Evolutionary conservation across 2,329 filamentous ascomycete species (phyloP), one percentile per base, ranked within the genome.

Genomic region (Aschersonia sp.): DNA sequence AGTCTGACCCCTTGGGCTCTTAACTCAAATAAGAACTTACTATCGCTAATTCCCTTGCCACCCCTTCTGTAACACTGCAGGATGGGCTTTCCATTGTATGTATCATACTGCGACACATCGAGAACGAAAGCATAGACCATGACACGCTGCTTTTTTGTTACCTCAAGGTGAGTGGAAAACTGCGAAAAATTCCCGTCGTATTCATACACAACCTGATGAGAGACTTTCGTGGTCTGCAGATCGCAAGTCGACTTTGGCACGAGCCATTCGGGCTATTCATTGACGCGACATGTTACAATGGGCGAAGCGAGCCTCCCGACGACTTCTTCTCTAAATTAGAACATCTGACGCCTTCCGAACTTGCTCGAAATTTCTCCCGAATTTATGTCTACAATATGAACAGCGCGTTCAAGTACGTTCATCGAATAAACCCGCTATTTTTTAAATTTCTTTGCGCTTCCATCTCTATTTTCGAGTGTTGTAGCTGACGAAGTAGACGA

Each of bases 301-400:
- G 79, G n/a, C 73, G 79, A 50, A 79, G 75, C 48, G 80, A 84
- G 52, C 73, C 79, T 10, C 76, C 76, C 51, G 81, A 84, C 56
- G 76, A 79, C 14, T 62, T 84, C 2, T 80, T 83, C 55, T 75
- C 74, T 47, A 81, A 74, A 54, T 63, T 83, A 7, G 79, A 83
- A 55, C 63, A 74, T 9, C 68, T 84, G 4, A 79, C 76, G 4
- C 80, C 81, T 0, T 69, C 70, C 0, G 81, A 84, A 54, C 60
- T 84, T 43, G 70, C 73, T 2, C 70, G 69, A 46, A 76, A 80
- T 50, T 64, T 84, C 4, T 68, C 73, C 1, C 70, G 79, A 39
- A 70, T 83, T 41, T 84, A 84, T 53, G 70, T 84, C 12, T 84
- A 84, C 62, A 84, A 84, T 57, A 84, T 84, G 79, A 84, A 84